These are phyloP conservation scores for Colletotrichum truncatum DNA, from an alignment of 2,329 filamentous ascomycete species.

Conservation along the genomic window DNA sequence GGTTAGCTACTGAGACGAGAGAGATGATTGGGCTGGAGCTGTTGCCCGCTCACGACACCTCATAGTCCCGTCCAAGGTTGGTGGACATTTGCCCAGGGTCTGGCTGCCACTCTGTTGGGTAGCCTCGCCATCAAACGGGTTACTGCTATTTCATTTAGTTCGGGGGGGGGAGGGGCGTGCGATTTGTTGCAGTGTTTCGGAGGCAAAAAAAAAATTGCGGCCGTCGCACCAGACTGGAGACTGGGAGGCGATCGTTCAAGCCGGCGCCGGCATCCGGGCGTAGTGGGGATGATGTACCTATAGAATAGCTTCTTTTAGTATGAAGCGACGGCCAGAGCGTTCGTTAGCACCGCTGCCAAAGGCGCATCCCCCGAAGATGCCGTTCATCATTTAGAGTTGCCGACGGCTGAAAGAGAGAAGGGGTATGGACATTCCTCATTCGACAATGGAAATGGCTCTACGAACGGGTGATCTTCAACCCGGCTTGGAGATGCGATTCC, in stretches of 20 bases:
- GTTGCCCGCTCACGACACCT: neutral
- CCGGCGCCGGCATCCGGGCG: too few relatives aligned
- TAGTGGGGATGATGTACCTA: too few relatives aligned
- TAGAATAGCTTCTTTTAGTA: neutral
- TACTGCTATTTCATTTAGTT: neutral
- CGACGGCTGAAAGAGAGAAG: neutral
- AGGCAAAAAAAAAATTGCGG: neutral
- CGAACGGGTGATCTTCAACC: neutral
- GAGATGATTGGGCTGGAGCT: neutral
- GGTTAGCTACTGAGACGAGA: neutral
- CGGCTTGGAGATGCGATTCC: neutral
- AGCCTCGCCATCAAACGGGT: neutral
- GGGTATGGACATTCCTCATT: neutral
- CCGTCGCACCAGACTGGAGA: constrained; percentile 1
- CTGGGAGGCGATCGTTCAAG: neutral
- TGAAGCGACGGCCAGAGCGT: constrained; percentile 16
- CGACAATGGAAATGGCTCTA: neutral
- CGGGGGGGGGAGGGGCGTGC: too few relatives aligned
- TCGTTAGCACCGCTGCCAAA: neutral
- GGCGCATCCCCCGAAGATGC: constrained; percentile 5
- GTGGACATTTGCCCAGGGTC: neutral
- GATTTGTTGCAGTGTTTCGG: constrained; percentile 4
- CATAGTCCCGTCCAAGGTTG: constrained; percentile 6
- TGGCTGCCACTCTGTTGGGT: neutral
- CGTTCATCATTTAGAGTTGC: neutral